Base-by-base conservation (phyloP, 2,329 filamentous ascomycete species). In the Colletotrichum coccodes region DNA sequence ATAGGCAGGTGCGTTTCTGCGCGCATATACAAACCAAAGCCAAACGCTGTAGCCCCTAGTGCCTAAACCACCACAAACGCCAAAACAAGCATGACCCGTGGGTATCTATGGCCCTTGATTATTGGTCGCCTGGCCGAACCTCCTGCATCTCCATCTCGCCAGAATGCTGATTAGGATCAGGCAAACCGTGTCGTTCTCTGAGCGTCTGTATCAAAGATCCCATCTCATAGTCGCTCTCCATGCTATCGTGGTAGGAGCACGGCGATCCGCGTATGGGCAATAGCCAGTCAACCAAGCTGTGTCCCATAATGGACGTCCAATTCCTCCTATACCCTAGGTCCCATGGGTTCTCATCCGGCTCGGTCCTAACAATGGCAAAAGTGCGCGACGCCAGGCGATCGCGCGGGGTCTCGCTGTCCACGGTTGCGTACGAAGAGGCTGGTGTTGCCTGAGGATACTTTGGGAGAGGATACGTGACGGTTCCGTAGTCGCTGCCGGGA, bases 311-410 rank as follows among this genome's bases (percentile, higher is more conserved):
- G 16, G 91, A 87, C 71, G 89, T 88, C 81, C 94, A 91, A 75
- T 98, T 98, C 32, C 84, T 80, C 70, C 87, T 84, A 9, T 81
- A 80, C 2, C 92, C 93, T 1, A 96, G 82, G 73, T 97, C 89
- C 90, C 94, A 99, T 0, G 94, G 94, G 73, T 97, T 97, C 73
- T 96, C 91, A 11, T 93, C 91, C 0, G 89, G 86, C 3, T 89
- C 83, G 0, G 92, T 93, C 70, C 89, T 86, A 2, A 98, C 83
- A 46, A 98, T 91, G 14, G 93, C 94, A 76, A 97, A 98, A 12
- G 88, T 92, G 32, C 91, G 87, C 6, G 82, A 84, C 28, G 89
- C 88, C 3, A 83, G 79, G 49, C 77, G 73, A 71, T 87, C 86
- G 8, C 71, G 50, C 21, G 72, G 64, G 8, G 70, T 54, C 21